A percentile compares a stretch with the other conserved stretches of the same genome.
Evolutionary conservation across 371 early-diverging fungal genomes (phyloP).

Genomic region (Haplosporangium sp.): DNA sequence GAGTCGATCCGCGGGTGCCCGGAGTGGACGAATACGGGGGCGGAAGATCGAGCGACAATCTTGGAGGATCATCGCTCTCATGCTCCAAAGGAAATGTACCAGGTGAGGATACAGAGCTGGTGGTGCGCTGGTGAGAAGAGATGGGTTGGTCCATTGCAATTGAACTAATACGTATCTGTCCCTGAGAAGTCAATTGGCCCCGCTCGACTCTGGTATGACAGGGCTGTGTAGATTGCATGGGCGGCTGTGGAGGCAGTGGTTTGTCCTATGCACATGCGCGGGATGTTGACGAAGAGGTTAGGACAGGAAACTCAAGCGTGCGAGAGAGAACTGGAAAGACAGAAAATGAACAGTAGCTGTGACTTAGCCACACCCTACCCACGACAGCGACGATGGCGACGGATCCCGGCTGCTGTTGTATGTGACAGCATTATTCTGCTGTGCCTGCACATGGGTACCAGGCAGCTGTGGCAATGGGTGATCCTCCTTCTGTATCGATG

Average conservation of each 20-base stretch:
- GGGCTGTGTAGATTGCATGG: neutral
- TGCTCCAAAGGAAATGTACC: neutral
- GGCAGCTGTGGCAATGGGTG: slow-evolving; percentile 4
- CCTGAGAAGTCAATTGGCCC: too few species aligned
- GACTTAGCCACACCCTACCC: too few species aligned
- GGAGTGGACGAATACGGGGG: slow-evolving; percentile 32
- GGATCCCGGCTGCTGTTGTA: too few species aligned
- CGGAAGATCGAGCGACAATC: slow-evolving; percentile 20
- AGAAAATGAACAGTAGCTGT: too few species aligned
- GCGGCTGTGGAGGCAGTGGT: slow-evolving; percentile 31
- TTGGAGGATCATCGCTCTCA: neutral
- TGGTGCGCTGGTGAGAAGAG: slow-evolving; percentile 5
- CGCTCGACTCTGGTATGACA: neutral
- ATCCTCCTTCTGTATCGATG: slow-evolving; percentile 6
- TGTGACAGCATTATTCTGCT: neutral
- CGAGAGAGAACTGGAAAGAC: neutral
- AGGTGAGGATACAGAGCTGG: neutral
- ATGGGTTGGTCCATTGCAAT: neutral
- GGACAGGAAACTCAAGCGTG: too few species aligned
- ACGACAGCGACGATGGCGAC: too few species aligned
- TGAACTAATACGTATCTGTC: too few species aligned
- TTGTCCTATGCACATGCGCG: slow-evolving; percentile 15
- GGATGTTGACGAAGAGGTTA: too few species aligned
- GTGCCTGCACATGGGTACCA: neutral
- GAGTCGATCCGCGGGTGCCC: slow-evolving; percentile 29